Base-by-base conservation (phyloP, 495 filamentous ascomycete species). In the Amphirosellinia nigrospora region DNA sequence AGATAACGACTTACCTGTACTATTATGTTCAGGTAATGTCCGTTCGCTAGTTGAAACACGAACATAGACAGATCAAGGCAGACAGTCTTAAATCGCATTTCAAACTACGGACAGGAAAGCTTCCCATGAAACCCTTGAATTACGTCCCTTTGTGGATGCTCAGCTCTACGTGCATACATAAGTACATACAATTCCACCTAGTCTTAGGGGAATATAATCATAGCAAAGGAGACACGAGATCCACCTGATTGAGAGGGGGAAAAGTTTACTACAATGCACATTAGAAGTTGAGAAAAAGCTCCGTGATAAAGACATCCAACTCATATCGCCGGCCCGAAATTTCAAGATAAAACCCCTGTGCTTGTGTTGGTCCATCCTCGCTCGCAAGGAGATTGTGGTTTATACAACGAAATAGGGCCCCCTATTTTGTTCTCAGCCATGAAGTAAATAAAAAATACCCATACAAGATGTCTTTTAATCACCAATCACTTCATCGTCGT, bases 401-500 rank as follows among this genome's bases (percentile, higher is more conserved):
- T 9, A 4, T 52, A 39, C 28, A 10, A 53, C n/a, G n/a, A 60
- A 52, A 38, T 3, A 21, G 15, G 11, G 23, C 4, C 63, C 55
- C 23, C 56, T 26, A 0, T 46, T 32, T 41, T 41, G 28, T 53
- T 48, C 8, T 41, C 36, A 62, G 34, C 41, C 56, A 26, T 6
- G 34, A 58, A 4, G 50, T 4, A 59, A 59, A 46, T 21, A 36
- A 50, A 53, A 68, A 53, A 53, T 39, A 61, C 30, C n/a, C n/a
- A 69, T 67, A 53, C 46, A 48, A 38, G n/a, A 69, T 4, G 11
- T 2, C 13, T n/a, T 21, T 80, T 73, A 93, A 80, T 93, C 91
- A 38, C 91, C 91, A 82, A 93, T 87, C 16, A 93, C 81, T 71
- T 90, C 89, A 67, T 91, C 90, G 66, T 89, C 89, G 34, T 86